Conservation (phyloP, 345 rosid genomes). For the Aquilaria yunnanensis region DNA sequence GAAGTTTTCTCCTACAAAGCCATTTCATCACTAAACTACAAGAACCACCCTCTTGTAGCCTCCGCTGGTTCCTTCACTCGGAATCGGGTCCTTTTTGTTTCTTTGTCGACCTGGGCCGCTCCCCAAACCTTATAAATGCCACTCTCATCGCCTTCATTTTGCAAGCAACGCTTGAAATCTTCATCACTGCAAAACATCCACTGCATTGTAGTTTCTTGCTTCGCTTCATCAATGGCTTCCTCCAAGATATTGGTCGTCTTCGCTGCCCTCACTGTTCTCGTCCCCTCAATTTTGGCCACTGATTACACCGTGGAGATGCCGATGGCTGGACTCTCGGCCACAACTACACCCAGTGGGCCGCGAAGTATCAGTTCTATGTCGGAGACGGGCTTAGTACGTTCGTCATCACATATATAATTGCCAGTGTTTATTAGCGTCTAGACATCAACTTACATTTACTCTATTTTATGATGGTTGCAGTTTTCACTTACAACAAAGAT, state of each 20-base stretch:
- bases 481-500: slow-evolving; percentile 22
- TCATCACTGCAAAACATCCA: too few relatives aligned
- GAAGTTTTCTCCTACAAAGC: too few relatives aligned
- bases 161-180: not conserved
- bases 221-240: slow-evolving; percentile 22
- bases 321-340: slow-evolving; percentile 26
- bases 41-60: too few relatives aligned
- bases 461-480: slow-evolving; percentile 15
- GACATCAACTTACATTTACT: not conserved
- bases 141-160: not conserved
- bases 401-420: not conserved
- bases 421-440: too few relatives aligned
- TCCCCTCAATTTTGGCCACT: slow-evolving; percentile 18
- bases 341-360: slow-evolving; percentile 35
- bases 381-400: slow-evolving; percentile 30
- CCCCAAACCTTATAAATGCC: slow-evolving; percentile 10
- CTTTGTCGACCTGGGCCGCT: slow-evolving; percentile 25
- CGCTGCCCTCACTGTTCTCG: slow-evolving; percentile 8
- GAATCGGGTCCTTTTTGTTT: too few relatives aligned
- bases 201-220: too few relatives aligned
- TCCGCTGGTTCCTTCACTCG: too few relatives aligned
- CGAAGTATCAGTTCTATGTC: slow-evolving; percentile 22
- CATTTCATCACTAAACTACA: too few relatives aligned
- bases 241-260: slow-evolving; percentile 15
- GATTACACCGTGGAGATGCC: slow-evolving; percentile 39